Conservation (phyloP, 2,329 filamentous ascomycete genomes). For the Neurospora crassa region DNA sequence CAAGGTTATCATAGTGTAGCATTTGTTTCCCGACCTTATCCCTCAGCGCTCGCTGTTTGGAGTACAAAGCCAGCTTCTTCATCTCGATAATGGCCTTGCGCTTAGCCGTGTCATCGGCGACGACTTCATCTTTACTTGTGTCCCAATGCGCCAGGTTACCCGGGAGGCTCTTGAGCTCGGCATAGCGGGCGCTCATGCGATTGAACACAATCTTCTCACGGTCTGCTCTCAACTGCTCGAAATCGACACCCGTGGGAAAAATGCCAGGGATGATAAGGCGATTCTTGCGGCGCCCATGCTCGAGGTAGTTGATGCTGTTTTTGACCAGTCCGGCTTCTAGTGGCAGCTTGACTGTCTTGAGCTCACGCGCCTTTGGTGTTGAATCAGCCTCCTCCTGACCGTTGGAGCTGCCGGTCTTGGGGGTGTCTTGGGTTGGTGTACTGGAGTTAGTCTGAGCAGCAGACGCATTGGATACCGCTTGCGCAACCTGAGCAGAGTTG, state of each 20-base stretch:
- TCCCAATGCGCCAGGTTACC: slow-evolving; percentile 87
- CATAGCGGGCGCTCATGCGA: slow-evolving; percentile 74
- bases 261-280: slow-evolving; percentile 77
- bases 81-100: slow-evolving; percentile 89
- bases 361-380: slow-evolving; percentile 39
- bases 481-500: slow-evolving; percentile 41
- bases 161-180: slow-evolving; percentile 73
- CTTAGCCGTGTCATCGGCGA: slow-evolving; percentile 74
- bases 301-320: slow-evolving; percentile 62
- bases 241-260: slow-evolving; percentile 80
- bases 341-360: slow-evolving; percentile 68
- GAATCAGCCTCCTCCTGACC: slow-evolving; percentile 19
- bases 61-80: slow-evolving; percentile 80
- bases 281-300: slow-evolving; percentile 67
- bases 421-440: slow-evolving; percentile 21
- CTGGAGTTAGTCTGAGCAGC: slow-evolving; percentile 21
- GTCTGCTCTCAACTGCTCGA: slow-evolving; percentile 77
- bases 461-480: slow-evolving; percentile 30
- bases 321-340: slow-evolving; percentile 47
- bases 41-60: slow-evolving; percentile 78
- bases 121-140: slow-evolving; percentile 54
- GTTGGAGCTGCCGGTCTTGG: slow-evolving; percentile 24
- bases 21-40: slow-evolving; percentile 85
- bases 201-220: slow-evolving; percentile 85
- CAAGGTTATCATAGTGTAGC: slow-evolving; percentile 90